Evolutionary conservation across 768 basidiomycete genomes (phyloP), one percentile per base, ranked within the genome.

Genomic region (Imleria badia): DNA sequence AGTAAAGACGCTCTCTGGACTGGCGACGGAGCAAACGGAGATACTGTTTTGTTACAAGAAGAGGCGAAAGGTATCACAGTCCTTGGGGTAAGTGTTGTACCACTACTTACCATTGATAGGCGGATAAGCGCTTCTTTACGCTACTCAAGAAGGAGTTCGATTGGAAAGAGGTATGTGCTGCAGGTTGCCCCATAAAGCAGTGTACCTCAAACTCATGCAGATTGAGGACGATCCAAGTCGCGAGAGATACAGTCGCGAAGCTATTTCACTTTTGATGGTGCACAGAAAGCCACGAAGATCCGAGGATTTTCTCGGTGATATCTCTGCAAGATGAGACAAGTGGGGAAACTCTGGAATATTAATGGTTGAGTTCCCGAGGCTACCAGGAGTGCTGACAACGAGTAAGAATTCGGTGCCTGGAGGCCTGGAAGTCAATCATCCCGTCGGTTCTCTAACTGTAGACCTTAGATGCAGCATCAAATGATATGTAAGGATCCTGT

Each of bases 31-130:
- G 35, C 69, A 71, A 19, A 81, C 87, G 17, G 87, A 92, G 52
- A 80, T 95, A 38, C 69, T 96, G 34, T 94, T 98, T 72, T 94
- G 92, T 66, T 96, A 94, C 75, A 94, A 94, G 74, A 96, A 95
- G 66, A 80, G 94, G 49, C 80, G 94, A 73, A 95, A 93, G 82
- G 92, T 87, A 56, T 49, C 9, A 23, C 48, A 39, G 66, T 40
- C 19, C n/a, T 31, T 39, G 13, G n/a, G 36, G n/a, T 14, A 23
- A 23, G 6, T 29, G 43, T 29, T 15, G 50, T 48, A 26, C 29
- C 6, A 39, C 34, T 20, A 33, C 48, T 63, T 3, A 63, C 35
- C 3, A 39, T 33, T 53, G 33, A 31, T 56, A 94, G 92, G 94
- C 91, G 1, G 94, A 96, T 67, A 92, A 85, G 65, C 83, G 88